phyloP scores from a whole-genome alignment of 1,284 basidiomycete species.

The Sanghuangporus weigelae region DNA sequence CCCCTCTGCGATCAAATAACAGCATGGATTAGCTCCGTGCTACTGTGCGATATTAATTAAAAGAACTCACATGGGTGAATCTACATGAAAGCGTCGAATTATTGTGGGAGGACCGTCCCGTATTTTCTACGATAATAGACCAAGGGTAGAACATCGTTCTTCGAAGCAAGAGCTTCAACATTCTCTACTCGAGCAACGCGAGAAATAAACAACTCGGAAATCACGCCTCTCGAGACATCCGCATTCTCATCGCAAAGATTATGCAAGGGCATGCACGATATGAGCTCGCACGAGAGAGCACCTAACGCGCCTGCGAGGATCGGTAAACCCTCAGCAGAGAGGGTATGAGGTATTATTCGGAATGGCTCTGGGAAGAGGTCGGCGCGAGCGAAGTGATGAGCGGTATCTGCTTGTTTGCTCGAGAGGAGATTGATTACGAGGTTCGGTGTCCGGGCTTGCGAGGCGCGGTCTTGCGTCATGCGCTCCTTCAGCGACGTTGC shows the following conservation, averaged over 20 bases:
- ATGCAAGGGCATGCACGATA: slow-evolving; percentile 27
- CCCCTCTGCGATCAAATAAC: slow-evolving; percentile 8
- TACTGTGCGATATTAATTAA: not conserved
- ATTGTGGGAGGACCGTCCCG: slow-evolving; percentile 29
- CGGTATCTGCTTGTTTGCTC: slow-evolving; percentile 48
- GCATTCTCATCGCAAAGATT: slow-evolving; percentile 8
- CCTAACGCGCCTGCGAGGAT: slow-evolving; percentile 51
- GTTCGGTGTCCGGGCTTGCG: slow-evolving; percentile 19
- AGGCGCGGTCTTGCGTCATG: slow-evolving; percentile 18
- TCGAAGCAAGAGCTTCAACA: slow-evolving; percentile 12
- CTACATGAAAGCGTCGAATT: slow-evolving; percentile 4
- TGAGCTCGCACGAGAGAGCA: slow-evolving; percentile 50
- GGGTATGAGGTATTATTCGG: slow-evolving; percentile 32
- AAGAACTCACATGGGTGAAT: not conserved
- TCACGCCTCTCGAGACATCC: slow-evolving; percentile 24
- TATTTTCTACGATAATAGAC: slow-evolving; percentile 43
- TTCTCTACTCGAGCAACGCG: slow-evolving; percentile 41
- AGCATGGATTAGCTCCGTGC: not conserved
- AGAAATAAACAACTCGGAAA: slow-evolving; percentile 46
- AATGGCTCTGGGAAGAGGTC: slow-evolving; percentile 61
- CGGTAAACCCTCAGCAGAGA: slow-evolving; percentile 51
- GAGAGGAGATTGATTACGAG: slow-evolving; percentile 70
- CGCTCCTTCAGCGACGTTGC: slow-evolving; percentile 50
- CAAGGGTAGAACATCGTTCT: slow-evolving; percentile 30
- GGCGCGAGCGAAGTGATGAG: slow-evolving; percentile 56